Evolutionary conservation across 441 rosid species (phyloP), one percentile per base, ranked within the genome.

Genomic region (Capsella rubella): DNA sequence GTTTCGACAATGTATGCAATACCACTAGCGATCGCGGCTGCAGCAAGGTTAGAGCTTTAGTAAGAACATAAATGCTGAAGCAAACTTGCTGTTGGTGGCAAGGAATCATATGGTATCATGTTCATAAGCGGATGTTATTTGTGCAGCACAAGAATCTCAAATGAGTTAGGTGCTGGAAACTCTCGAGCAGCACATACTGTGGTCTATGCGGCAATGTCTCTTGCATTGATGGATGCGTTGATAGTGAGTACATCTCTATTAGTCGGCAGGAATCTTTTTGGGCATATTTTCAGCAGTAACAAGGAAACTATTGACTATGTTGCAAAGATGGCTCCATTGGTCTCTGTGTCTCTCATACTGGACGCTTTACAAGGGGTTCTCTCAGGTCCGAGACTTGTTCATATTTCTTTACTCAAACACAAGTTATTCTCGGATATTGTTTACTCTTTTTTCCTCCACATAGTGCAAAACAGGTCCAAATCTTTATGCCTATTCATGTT

Each of bases 91-190:
- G 42, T 10, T 39, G 13, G 3, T 39, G 13, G 42, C 29, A 15
- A 15, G 10, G 52, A 43, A 49, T 40, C 66, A 39, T 31, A 64
- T 64, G 47, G 43, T 71, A 15, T 69, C 29, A 28, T 49, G 37
- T 65, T 21, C 15, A 31, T 50, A 65, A 50, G 63, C 16, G 25
- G 28, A 5, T 59, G 28, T 52, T 61, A 37, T 25, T 67, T 49
- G 8, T 74, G 67, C 77, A 89, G 98, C 82, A 90, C 96, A 27
- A 81, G 98, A 75, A 88, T 91, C 68, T 89, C 97, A 47, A 93
- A 93, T 73, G 98, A 86, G 73, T 55, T 91, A 72, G 97, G 98
- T 68, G 96, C 92, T 15, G 90, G 92, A 50, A 90, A 86, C 43
- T 76, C 85, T 3, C 57, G 59, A 54, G 84, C 80, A 21, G 95